Base-by-base conservation (phyloP, 176 grass and related monocot species). In the Tillandsia leiboldiana region DNA sequence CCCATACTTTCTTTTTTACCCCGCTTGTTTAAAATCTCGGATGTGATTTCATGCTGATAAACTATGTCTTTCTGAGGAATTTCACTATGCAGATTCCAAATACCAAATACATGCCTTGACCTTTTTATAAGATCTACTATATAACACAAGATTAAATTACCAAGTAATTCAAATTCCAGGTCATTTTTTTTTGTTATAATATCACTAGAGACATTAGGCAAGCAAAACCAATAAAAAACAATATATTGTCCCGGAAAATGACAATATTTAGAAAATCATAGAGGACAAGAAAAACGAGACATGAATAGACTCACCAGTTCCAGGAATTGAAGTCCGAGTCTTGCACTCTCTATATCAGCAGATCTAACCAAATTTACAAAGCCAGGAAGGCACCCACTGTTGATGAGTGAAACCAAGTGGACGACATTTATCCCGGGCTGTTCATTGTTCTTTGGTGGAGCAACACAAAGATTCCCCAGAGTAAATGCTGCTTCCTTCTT, bases 401-500 rank as follows among this genome's bases (percentile, higher is more conserved):
- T 72, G 50, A 99, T 78, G 58, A 99, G 83, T 9, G 84, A 49
- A 5, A 83, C 87, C 12, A 99, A 53, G 75, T 90, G 87, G 8
- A 73, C 71, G 0, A 75, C 63, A 64, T 87, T 83, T 86, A 99
- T 90, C 26, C 69, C 68, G 12, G 84, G 80, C 64, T 79, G 80
- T 8, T 58, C 77, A 71, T 50, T 65, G 72, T 53, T 73, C 66
- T 85, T 84, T 68, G 71, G 78, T 68, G 85, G 78, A 51, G 80
- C 69, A 71, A 99, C 89, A 83, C 94, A 97, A 12, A 99, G 73
- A 52, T 99, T 87, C 12, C 89, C 87, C 48, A 99, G 75, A 51
- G 82, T 87, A 76, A 93, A 99, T 64, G 94, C 94, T 17, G 75
- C 89, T 81, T 99, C 94, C 76, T 80, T 99, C 49, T 82, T 88